Conservation (phyloP, 306 rosid genomes). For the Dalbergia cochinchinensis region DNA sequence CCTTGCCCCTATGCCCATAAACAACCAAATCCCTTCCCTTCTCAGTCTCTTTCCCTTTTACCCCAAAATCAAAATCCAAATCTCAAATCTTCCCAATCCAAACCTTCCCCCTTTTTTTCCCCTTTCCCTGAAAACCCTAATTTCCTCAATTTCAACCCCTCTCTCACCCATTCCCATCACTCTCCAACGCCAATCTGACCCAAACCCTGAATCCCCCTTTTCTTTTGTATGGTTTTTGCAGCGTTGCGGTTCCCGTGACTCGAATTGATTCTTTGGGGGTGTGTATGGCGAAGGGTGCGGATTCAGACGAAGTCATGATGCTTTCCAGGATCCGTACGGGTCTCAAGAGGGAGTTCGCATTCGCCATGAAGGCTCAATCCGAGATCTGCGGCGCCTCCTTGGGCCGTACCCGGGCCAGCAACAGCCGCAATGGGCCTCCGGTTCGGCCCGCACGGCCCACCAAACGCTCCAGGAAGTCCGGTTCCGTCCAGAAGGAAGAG, state of each 20-base stretch:
- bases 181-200: background rate
- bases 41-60: background rate
- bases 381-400: constrained; percentile 44
- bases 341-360: constrained; percentile 51
- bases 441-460: background rate
- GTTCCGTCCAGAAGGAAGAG: background rate
- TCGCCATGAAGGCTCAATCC: constrained; percentile 58
- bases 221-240: background rate
- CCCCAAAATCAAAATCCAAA: background rate
- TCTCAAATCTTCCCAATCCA: constrained; percentile 34
- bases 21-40: background rate
- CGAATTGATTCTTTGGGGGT: background rate
- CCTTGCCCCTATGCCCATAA: background rate
- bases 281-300: constrained; percentile 88
- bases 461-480: constrained; percentile 39
- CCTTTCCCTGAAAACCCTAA: constrained; percentile 35
- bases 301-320: constrained; percentile 69
- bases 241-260: background rate
- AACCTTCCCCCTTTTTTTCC: background rate
- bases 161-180: background rate
- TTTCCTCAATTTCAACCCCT: background rate
- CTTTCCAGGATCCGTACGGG: constrained; percentile 74
- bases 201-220: background rate
- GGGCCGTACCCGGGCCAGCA: constrained; percentile 49
- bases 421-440: constrained; percentile 32